phyloP scores from a whole-genome alignment of 2,329 filamentous ascomycete species.

The Scedosporium dehoogii region DNA sequence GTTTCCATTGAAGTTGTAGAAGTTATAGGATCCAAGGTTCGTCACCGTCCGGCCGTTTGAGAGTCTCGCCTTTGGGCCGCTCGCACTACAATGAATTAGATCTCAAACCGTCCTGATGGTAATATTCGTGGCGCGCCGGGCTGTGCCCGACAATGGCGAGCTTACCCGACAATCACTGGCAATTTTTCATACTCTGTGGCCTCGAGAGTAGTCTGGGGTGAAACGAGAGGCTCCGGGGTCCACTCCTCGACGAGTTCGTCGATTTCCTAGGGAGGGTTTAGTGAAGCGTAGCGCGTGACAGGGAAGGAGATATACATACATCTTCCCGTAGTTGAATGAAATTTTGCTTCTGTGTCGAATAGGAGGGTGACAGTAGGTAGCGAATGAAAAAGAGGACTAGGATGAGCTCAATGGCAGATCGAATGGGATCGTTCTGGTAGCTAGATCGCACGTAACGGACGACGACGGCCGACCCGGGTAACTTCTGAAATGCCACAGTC shows the following conservation, averaged over 20 bases:
- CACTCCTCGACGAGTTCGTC: conserved; percentile 96
- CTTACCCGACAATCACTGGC: conserved; percentile 78
- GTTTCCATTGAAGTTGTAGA: conserved; percentile 93
- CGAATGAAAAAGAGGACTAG: conserved; percentile 92
- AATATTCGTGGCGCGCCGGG: neutral
- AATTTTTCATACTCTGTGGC: conserved; percentile 73
- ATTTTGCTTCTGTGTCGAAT: conserved; percentile 82
- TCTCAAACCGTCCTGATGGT: conserved; percentile 5
- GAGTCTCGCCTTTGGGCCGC: conserved; percentile 83
- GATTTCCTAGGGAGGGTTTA: conserved; percentile 55
- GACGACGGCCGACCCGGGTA: conserved; percentile 89
- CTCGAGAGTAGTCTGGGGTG: conserved; percentile 63
- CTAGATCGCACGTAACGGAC: conserved; percentile 93
- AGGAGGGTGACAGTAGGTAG: conserved; percentile 84
- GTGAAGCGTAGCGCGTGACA: neutral
- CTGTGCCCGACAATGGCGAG: neutral
- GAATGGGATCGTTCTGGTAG: conserved; percentile 93
- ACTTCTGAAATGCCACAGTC: conserved; percentile 66
- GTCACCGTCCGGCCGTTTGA: conserved; percentile 80
- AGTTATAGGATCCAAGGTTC: conserved; percentile 93
- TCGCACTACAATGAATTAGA: conserved; percentile 46
- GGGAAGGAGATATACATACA: conserved; percentile 17
- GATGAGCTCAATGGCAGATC: conserved; percentile 86
- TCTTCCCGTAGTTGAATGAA: conserved; percentile 85
- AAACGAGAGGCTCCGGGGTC: conserved; percentile 85